Conservation (phyloP, 2,329 filamentous ascomycete genomes). For the Dothidotthia symphoricarpi region DNA sequence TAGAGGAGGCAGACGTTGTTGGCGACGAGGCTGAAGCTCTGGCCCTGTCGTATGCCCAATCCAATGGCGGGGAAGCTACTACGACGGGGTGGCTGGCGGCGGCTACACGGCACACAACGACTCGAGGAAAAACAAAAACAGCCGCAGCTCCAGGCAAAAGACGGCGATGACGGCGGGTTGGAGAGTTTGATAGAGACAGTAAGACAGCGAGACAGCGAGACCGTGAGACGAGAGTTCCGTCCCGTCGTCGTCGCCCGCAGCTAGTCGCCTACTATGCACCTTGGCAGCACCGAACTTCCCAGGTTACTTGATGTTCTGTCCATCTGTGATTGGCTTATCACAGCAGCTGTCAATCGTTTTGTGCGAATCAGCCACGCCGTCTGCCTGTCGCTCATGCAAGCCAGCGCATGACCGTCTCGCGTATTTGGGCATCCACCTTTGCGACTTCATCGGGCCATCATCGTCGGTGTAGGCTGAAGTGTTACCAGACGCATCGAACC, state of each 20-base stretch:
- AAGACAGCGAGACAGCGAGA: background rate
- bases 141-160: constrained; percentile 4
- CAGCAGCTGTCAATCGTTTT: constrained; percentile 18
- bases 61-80: constrained; percentile 27
- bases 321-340: too few species aligned
- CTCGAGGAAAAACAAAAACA: background rate
- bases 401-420: too few species aligned
- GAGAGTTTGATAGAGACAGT: background rate
- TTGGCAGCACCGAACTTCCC: too few species aligned
- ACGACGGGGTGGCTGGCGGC: constrained; percentile 24
- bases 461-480: too few species aligned
- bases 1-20: constrained; percentile 14
- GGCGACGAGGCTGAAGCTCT: constrained; percentile 36
- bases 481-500: too few species aligned
- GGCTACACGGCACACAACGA: too few species aligned
- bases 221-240: background rate
- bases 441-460: too few species aligned
- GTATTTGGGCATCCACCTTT: too few species aligned
- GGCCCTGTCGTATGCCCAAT: constrained; percentile 25
- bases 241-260: background rate
- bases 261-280: constrained; percentile 4
- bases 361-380: constrained; percentile 10
- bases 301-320: too few species aligned
- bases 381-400: too few species aligned
- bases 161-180: too few species aligned